Conservation (phyloP, 352 stramenopile species). For the Phytophthora nicotianae region DNA sequence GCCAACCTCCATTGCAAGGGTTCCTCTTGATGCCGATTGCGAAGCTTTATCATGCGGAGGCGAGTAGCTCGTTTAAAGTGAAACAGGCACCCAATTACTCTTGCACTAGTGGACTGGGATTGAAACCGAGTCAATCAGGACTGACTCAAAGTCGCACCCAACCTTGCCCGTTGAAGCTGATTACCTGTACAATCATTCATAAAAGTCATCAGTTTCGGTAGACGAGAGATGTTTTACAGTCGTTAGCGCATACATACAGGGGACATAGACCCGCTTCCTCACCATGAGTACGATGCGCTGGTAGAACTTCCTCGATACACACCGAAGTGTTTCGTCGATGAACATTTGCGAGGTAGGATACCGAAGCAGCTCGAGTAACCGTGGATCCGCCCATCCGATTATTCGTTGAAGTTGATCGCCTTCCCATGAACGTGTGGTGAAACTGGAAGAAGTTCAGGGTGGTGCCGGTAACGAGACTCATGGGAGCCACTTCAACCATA, state of each 20-base stretch:
- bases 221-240: neutral
- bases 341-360: neutral
- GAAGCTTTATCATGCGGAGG: neutral
- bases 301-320: neutral
- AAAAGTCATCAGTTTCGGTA: neutral
- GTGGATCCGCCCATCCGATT: neutral
- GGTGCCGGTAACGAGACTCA: neutral
- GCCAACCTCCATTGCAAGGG: neutral
- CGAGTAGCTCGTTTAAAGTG: neutral
- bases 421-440: neutral
- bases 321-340: neutral
- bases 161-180: too few species aligned
- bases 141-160: neutral
- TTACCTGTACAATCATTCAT: neutral
- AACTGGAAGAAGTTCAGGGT: neutral
- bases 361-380: neutral
- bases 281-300: conserved; percentile 1
- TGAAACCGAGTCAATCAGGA: neutral
- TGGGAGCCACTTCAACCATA: neutral
- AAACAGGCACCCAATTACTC: neutral
- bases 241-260: too few species aligned
- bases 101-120: neutral
- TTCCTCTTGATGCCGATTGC: neutral
- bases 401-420: neutral
- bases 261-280: neutral